A percentile compares a stretch with the other conserved stretches of the same genome.
Conservation (phyloP, 2,329 filamentous ascomycete species). For the Aulographum hederae region DNA sequence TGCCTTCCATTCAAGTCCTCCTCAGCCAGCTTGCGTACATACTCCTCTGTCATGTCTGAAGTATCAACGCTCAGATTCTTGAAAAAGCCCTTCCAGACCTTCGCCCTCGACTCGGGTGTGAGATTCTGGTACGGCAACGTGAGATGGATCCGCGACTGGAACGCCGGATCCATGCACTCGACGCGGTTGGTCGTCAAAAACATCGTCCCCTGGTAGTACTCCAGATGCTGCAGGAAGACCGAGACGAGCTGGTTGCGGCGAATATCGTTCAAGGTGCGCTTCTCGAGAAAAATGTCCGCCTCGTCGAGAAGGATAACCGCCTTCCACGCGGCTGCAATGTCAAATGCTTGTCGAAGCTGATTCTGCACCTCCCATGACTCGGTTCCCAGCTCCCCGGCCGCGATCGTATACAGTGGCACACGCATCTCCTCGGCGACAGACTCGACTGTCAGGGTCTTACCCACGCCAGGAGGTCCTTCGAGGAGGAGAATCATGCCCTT, state of each 20-base stretch:
- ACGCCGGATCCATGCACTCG: slow-evolving; percentile 24
- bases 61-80: slow-evolving; percentile 5
- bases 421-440: slow-evolving; percentile 30
- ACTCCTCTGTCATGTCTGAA: slow-evolving; percentile 9
- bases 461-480: slow-evolving; percentile 32
- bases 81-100: slow-evolving; percentile 28
- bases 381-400: slow-evolving; percentile 29
- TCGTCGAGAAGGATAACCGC: slow-evolving; percentile 34
- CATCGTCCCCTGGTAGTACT: slow-evolving; percentile 18
- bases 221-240: slow-evolving; percentile 7
- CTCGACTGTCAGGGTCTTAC: slow-evolving; percentile 34
- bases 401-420: slow-evolving; percentile 30
- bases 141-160: slow-evolving; percentile 28
- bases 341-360: slow-evolving; percentile 25
- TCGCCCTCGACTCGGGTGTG: slow-evolving; percentile 14
- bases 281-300: slow-evolving; percentile 20
- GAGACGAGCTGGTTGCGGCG: slow-evolving; percentile 10
- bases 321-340: slow-evolving; percentile 31
- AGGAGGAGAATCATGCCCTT: slow-evolving; percentile 32
- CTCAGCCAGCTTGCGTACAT: slow-evolving; percentile 13
- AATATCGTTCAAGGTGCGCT: slow-evolving; percentile 4
- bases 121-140: slow-evolving; percentile 23
- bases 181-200: slow-evolving; percentile 28
- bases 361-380: slow-evolving; percentile 22
- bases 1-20: slow-evolving; percentile 21